These are phyloP conservation scores for Fusarium sp. DNA, from an alignment of 2,329 filamentous ascomycete genomes.

Conservation along the genomic window DNA sequence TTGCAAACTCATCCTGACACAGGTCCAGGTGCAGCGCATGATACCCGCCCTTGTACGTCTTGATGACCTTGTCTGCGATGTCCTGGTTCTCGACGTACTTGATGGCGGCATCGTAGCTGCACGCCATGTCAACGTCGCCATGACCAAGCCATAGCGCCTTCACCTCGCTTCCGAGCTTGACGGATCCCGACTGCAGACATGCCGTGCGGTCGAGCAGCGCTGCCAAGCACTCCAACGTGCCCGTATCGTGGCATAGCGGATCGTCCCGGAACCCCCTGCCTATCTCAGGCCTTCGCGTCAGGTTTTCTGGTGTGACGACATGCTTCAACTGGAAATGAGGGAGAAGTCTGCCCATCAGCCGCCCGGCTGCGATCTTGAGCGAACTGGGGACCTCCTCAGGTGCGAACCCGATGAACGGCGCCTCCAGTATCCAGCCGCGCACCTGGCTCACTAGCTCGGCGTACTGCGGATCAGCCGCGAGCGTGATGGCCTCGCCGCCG, in stretches of 20 bases:
- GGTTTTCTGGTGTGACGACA: slow-evolving; percentile 70
- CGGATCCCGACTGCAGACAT: slow-evolving; percentile 67
- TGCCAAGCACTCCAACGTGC: slow-evolving; percentile 84
- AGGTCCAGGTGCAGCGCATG: slow-evolving; percentile 78
- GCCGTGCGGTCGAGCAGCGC: slow-evolving; percentile 81
- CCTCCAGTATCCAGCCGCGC: slow-evolving; percentile 79
- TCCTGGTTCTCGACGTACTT: slow-evolving; percentile 70
- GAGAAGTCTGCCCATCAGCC: slow-evolving; percentile 74
- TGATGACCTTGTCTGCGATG: slow-evolving; percentile 76
- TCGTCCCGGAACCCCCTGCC: slow-evolving; percentile 73
- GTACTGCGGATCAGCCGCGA: slow-evolving; percentile 64
- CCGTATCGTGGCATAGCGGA: slow-evolving; percentile 81
- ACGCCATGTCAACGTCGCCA: slow-evolving; percentile 79
- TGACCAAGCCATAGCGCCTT: slow-evolving; percentile 78
- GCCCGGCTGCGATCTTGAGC: slow-evolving; percentile 73
- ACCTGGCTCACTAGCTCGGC: slow-evolving; percentile 69
- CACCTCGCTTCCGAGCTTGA: slow-evolving; percentile 65
- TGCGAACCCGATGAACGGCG: slow-evolving; percentile 83
- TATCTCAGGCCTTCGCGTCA: slow-evolving; percentile 76
- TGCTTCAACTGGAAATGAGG: slow-evolving; percentile 76
- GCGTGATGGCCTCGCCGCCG: slow-evolving; percentile 78
- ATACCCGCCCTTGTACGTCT: slow-evolving; percentile 80
- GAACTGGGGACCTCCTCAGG: slow-evolving; percentile 71
- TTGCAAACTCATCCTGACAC: slow-evolving; percentile 64
- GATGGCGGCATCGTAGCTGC: slow-evolving; percentile 73